A percentile compares a stretch with the other conserved stretches of the same genome.
Conservation (phyloP, 768 basidiomycete genomes). For the Auricularia heimuer region DNA sequence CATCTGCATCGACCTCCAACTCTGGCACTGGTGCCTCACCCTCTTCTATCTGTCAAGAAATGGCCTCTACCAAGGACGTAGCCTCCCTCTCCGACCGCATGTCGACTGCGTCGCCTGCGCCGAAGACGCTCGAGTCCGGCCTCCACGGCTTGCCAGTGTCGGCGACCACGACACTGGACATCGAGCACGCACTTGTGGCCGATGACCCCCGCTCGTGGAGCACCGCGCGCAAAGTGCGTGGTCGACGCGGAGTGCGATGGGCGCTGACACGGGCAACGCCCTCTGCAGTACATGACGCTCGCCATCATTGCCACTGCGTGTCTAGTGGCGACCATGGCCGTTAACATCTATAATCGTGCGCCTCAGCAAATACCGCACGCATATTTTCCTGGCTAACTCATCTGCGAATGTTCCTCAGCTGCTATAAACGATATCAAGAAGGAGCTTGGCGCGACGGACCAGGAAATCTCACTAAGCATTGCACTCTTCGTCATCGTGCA, state of each 20-base stretch:
- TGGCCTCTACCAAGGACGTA: background rate
- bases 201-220: conserved; percentile 60
- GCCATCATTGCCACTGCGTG: conserved; percentile 40
- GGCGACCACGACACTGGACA: conserved; percentile 15
- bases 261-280: background rate
- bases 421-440: too few species aligned
- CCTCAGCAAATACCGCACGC: background rate
- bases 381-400: too few species aligned
- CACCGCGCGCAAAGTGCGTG: conserved; percentile 30
- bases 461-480: conserved; percentile 56
- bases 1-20: too few species aligned
- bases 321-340: conserved; percentile 48
- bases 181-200: conserved; percentile 32
- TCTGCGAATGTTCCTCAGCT: too few species aligned
- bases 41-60: too few species aligned
- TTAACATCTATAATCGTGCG: conserved; percentile 49
- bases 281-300: conserved; percentile 30
- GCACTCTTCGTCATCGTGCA: conserved; percentile 66
- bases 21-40: too few species aligned
- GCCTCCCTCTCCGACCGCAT: background rate
- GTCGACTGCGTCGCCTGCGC: background rate
- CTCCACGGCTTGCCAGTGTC: background rate
- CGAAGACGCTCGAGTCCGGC: background rate
- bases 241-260: background rate
- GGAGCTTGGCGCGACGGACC: conserved; percentile 50